These are phyloP conservation scores for Sarocladiaceae sp. DNA, from an alignment of 2,329 filamentous ascomycete genomes.

Conservation along the genomic window DNA sequence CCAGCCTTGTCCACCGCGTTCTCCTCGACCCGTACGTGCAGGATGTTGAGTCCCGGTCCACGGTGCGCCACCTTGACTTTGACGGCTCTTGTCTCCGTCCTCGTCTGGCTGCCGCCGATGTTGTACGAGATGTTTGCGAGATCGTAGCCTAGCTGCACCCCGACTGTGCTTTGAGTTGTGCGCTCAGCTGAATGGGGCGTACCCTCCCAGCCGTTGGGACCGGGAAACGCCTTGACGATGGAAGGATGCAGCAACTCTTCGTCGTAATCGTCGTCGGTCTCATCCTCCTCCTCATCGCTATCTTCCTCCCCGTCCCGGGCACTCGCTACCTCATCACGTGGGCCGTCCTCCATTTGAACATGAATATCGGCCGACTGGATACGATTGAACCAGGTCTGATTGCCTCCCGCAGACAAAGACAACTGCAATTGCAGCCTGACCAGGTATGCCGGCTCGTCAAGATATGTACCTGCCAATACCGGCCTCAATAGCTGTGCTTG, in stretches of 20 bases:
- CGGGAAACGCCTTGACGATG: neutral
- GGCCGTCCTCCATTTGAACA: neutral
- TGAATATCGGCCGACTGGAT: neutral
- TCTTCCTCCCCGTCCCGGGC: too few species aligned
- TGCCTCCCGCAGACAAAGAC: neutral
- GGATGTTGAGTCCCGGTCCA: neutral
- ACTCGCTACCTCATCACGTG: neutral
- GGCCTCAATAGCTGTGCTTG: neutral
- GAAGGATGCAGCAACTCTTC: neutral
- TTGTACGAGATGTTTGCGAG: neutral
- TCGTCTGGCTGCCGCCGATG: neutral
- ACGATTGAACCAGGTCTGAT: neutral
- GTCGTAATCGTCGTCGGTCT: neutral
- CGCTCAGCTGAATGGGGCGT: neutral
- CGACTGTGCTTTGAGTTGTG: neutral
- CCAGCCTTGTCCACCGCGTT: neutral
- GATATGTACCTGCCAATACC: neutral
- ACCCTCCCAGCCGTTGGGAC: neutral
- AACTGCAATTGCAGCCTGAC: neutral
- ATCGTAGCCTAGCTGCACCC: neutral
- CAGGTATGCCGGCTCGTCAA: neutral
- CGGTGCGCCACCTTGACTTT: neutral
- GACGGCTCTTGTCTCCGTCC: neutral
- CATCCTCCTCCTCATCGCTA: neutral
- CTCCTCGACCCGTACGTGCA: neutral